Percentiles rank a stretch among this genome's conserved stretches.
Conservation (phyloP, 2,329 filamentous ascomycete genomes). For the Fusarium coicis region DNA sequence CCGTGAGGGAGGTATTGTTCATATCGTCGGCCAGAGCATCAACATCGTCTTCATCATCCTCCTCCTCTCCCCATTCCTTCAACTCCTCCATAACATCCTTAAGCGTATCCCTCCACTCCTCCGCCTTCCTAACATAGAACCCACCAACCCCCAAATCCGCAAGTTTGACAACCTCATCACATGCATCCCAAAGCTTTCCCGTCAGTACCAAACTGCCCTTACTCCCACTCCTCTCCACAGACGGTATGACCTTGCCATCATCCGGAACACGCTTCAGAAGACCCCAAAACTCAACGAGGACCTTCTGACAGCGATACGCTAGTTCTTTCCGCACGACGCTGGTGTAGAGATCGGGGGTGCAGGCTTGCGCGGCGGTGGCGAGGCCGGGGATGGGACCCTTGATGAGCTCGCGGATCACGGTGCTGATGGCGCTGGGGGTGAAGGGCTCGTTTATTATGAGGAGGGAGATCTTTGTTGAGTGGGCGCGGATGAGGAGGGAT, state of each 20-base stretch:
- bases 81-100: constrained; percentile 87
- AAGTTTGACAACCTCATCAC: constrained; percentile 76
- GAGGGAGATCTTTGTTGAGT: constrained; percentile 88
- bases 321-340: constrained; percentile 72
- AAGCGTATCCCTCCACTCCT: constrained; percentile 78
- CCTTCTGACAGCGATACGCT: constrained; percentile 65
- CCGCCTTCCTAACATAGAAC: constrained; percentile 75
- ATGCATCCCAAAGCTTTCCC: constrained; percentile 84
- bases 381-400: constrained; percentile 79
- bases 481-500: constrained; percentile 78
- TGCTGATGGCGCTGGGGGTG: constrained; percentile 78
- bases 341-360: constrained; percentile 71
- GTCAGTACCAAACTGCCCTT: constrained; percentile 72
- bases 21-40: constrained; percentile 54
- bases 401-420: constrained; percentile 77
- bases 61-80: constrained; percentile 86
- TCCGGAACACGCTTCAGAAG: constrained; percentile 70
- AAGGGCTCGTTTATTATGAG: constrained; percentile 89
- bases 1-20: constrained; percentile 47
- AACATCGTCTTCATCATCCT: constrained; percentile 64
- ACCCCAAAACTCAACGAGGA: constrained; percentile 70
- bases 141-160: constrained; percentile 75
- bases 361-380: constrained; percentile 75
- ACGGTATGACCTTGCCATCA: constrained; percentile 64
- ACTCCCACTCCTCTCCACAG: constrained; percentile 47